Evolutionary conservation across 805 yeast genomes (phyloP).

Genomic region (Candida broadrunensis): DNA sequence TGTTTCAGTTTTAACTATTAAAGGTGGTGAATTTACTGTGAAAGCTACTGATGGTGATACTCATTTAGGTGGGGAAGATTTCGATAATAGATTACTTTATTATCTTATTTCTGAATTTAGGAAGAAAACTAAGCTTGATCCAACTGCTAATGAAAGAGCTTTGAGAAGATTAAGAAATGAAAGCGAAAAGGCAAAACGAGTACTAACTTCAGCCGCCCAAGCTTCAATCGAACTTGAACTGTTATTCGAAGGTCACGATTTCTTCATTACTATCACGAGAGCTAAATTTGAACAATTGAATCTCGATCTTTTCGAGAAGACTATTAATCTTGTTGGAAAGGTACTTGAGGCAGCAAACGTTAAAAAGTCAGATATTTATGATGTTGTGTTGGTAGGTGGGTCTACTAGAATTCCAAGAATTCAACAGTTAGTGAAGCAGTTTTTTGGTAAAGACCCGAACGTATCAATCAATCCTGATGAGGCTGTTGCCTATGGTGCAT

Average conservation of each 20-base stretch:
- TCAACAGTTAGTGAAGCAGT: slow-evolving; percentile 48
- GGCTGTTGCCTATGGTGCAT: slow-evolving; percentile 52
- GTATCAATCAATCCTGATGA: slow-evolving; percentile 50
- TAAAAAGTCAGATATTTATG: slow-evolving; percentile 39
- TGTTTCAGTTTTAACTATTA: slow-evolving; percentile 81
- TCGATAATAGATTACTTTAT: slow-evolving; percentile 81
- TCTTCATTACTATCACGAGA: slow-evolving; percentile 47
- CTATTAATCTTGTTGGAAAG: slow-evolving; percentile 48
- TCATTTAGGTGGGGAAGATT: slow-evolving; percentile 86
- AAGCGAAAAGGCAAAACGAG: slow-evolving; percentile 51
- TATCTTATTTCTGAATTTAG: slow-evolving; percentile 89
- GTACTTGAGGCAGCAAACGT: slow-evolving; percentile 46
- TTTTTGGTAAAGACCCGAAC: slow-evolving; percentile 49
- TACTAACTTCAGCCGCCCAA: slow-evolving; percentile 46
- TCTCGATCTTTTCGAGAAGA: slow-evolving; percentile 48
- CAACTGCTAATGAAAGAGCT: slow-evolving; percentile 76
- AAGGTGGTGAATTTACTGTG: slow-evolving; percentile 87
- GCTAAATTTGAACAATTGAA: slow-evolving; percentile 49
- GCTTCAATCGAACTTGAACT: slow-evolving; percentile 49
- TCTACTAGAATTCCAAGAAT: slow-evolving; percentile 52
- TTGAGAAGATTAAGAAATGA: slow-evolving; percentile 60
- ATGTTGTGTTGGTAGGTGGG: slow-evolving; percentile 50
- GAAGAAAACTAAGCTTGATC: slow-evolving; percentile 86
- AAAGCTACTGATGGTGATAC: slow-evolving; percentile 86
- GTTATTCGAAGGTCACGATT: slow-evolving; percentile 47